phyloP scores from a whole-genome alignment of 495 filamentous ascomycete genomes.

The Aspergillus ostianus region DNA sequence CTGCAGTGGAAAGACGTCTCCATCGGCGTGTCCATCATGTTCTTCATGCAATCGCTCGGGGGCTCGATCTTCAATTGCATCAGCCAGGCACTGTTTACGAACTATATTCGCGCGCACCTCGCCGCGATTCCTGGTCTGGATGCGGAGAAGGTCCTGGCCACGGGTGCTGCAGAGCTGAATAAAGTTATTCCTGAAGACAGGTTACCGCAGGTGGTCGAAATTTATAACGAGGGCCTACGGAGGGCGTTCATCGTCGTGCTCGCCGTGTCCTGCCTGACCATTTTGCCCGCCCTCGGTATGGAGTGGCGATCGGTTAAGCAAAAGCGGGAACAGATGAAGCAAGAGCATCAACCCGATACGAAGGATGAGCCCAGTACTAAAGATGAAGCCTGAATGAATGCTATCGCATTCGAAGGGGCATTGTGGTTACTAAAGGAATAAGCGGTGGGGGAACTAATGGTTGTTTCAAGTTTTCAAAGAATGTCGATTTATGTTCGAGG shows the following conservation, averaged over 20 bases:
- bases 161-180: background rate
- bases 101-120: background rate
- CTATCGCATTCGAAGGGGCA: too few relatives aligned
- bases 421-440: too few relatives aligned
- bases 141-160: background rate
- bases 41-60: conserved; percentile 65
- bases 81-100: background rate
- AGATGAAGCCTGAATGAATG: too few relatives aligned
- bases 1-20: conserved; percentile 57
- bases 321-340: too few relatives aligned
- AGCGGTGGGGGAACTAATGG: too few relatives aligned
- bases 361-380: too few relatives aligned
- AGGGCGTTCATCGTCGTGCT: conserved; percentile 52
- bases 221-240: conserved; percentile 59
- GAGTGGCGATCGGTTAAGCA: conserved; percentile 59
- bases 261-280: conserved; percentile 51
- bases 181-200: background rate
- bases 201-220: conserved; percentile 34
- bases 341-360: too few relatives aligned
- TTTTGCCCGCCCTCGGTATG: conserved; percentile 53
- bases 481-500: too few relatives aligned
- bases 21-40: conserved; percentile 61
- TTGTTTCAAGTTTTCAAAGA: too few relatives aligned
- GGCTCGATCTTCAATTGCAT: conserved; percentile 49
- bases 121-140: background rate